These are phyloP conservation scores for Manihot esculenta DNA, from an alignment of 441 rosid genomes.

Conservation along the genomic window DNA sequence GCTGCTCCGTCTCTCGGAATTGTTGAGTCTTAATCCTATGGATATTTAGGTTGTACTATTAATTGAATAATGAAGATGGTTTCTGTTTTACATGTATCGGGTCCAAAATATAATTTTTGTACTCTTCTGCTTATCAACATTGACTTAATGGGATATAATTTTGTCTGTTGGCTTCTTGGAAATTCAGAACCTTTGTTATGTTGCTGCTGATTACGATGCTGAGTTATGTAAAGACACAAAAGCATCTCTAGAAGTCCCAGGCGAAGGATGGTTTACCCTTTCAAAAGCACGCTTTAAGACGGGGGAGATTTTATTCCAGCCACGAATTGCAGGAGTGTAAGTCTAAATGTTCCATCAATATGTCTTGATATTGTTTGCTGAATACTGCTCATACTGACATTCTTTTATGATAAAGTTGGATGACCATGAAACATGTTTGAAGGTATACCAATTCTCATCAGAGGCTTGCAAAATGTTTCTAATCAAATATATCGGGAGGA, in stretches of 20 bases:
- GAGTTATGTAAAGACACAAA: constrained; percentile 60
- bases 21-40: not conserved
- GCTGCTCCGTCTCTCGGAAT: no score
- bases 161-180: constrained; percentile 23
- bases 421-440: not conserved
- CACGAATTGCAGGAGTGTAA: constrained; percentile 82
- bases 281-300: constrained; percentile 85
- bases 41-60: not conserved
- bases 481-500: no score
- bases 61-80: not conserved
- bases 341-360: constrained; percentile 25
- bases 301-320: constrained; percentile 89
- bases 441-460: not conserved
- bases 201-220: constrained; percentile 73
- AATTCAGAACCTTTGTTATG: constrained; percentile 78
- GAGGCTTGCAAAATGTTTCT: constrained; percentile 2
- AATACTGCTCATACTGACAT: constrained; percentile 7
- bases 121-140: not conserved
- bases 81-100: not conserved
- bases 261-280: constrained; percentile 78
- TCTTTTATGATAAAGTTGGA: not conserved
- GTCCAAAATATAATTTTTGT: not conserved
- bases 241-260: constrained; percentile 66
- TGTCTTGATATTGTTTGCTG: constrained; percentile 1
- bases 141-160: not conserved